phyloP scores from a whole-genome alignment of 1,284 basidiomycete genomes.

The Pascua guehoae region DNA sequence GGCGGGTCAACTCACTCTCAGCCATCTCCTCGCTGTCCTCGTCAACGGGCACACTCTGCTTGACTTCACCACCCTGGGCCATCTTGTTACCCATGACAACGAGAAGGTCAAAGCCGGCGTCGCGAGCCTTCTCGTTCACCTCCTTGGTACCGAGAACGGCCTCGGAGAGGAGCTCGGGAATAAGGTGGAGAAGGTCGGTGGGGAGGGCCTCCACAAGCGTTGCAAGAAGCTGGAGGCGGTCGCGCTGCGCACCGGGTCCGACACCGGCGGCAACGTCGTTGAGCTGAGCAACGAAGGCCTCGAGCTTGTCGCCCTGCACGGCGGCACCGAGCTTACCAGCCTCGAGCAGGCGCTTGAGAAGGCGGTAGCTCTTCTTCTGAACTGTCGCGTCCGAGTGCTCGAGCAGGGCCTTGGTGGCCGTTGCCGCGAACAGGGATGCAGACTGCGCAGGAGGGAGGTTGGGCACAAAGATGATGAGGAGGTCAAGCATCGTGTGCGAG shows the following conservation, averaged over 20 bases:
- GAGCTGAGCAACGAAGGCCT: slow-evolving; percentile 60
- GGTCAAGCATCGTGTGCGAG: slow-evolving; percentile 80
- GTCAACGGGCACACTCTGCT: slow-evolving; percentile 65
- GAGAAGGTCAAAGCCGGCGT: slow-evolving; percentile 84
- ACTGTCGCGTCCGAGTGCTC: slow-evolving; percentile 74
- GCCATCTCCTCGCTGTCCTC: slow-evolving; percentile 64
- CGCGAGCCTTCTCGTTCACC: slow-evolving; percentile 86
- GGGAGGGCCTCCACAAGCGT: slow-evolving; percentile 71
- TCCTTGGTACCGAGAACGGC: slow-evolving; percentile 97
- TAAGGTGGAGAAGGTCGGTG: slow-evolving; percentile 69
- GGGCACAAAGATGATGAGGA: slow-evolving; percentile 80
- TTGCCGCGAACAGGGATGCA: slow-evolving; percentile 59
- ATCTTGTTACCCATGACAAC: slow-evolving; percentile 92
- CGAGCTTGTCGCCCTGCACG: slow-evolving; percentile 54
- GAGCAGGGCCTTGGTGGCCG: slow-evolving; percentile 43
- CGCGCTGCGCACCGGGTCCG: slow-evolving; percentile 82
- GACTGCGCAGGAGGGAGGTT: slow-evolving; percentile 64
- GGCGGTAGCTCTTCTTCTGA: slow-evolving; percentile 94
- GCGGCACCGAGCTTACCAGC: slow-evolving; percentile 56
- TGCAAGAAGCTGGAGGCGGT: slow-evolving; percentile 75
- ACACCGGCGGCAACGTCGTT: slow-evolving; percentile 59
- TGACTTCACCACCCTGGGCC: slow-evolving; percentile 78
- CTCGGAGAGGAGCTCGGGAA: slow-evolving; percentile 88
- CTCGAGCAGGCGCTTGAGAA: slow-evolving; percentile 70
- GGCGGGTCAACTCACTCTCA: slow-evolving; percentile 53